Percentiles rank a stretch among this genome's conserved stretches.
Evolutionary conservation across 1,284 basidiomycete genomes (phyloP).

Genomic region (Cystobasidium sp.): DNA sequence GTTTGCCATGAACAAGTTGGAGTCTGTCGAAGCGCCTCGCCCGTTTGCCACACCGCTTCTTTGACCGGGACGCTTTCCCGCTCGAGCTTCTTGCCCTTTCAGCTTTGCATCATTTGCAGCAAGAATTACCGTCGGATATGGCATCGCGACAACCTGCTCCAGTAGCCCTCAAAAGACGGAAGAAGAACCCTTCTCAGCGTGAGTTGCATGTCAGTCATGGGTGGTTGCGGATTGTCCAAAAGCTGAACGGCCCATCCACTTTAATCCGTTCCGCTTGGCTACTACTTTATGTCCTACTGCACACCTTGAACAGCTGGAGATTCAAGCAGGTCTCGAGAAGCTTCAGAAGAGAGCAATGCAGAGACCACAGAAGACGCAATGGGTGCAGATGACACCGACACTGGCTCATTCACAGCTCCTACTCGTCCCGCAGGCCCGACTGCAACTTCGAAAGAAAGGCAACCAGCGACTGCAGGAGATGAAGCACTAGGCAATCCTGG

Average conservation of each 20-base stretch:
- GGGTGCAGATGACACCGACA: conserved; percentile 43
- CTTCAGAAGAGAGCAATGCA: conserved; percentile 44
- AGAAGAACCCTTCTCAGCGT: conserved; percentile 42
- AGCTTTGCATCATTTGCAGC: conserved; percentile 14
- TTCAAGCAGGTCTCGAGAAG: conserved; percentile 40
- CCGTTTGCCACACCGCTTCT: too few species aligned
- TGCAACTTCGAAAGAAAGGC: too few species aligned
- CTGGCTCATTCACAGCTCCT: conserved; percentile 40
- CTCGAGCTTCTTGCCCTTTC: not conserved
- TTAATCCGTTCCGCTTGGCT: not conserved
- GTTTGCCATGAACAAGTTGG: too few species aligned
- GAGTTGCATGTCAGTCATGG: not conserved
- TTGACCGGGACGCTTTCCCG: too few species aligned
- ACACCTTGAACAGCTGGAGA: conserved; percentile 27
- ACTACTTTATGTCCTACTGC: not conserved
- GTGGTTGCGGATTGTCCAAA: not conserved
- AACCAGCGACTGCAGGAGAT: not conserved
- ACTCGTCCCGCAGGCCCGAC: not conserved
- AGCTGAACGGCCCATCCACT: not conserved
- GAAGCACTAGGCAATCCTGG: not conserved
- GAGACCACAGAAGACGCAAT: conserved; percentile 38
- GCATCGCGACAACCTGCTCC: conserved; percentile 19
- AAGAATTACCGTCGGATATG: not conserved
- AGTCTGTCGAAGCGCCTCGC: too few species aligned
- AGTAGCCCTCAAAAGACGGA: conserved; percentile 28